Percentiles rank a stretch among this genome's conserved stretches.
Conservation (phyloP, 176 grass and related monocot genomes). For the Musa schizocarpa region DNA sequence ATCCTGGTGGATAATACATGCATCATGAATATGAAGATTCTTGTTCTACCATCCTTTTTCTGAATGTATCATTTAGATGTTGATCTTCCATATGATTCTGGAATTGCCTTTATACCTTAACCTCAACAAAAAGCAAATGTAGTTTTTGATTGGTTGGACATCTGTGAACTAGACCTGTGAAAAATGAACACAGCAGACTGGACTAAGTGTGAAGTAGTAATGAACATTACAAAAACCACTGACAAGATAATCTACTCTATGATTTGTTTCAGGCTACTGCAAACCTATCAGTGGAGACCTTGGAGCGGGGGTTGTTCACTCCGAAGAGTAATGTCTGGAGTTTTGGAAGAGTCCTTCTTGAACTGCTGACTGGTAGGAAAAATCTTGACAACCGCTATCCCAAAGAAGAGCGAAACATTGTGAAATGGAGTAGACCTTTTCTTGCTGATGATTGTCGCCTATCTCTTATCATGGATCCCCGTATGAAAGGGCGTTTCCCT, state of each 20-base stretch:
- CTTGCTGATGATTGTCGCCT: constrained; percentile 78
- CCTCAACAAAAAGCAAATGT: no score
- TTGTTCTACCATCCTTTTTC: no score
- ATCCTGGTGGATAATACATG: no score
- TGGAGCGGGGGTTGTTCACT: constrained; percentile 86
- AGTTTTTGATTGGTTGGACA: no score
- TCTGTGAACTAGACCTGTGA: no score
- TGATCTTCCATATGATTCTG: no score
- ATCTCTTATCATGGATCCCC: constrained; percentile 84
- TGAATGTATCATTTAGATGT: no score
- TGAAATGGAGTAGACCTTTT: constrained; percentile 83
- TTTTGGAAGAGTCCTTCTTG: constrained; percentile 80
- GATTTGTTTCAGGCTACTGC: constrained; percentile 37
- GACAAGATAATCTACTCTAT: not conserved
- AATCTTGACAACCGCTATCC: constrained; percentile 54
- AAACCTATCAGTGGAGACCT: constrained; percentile 76
- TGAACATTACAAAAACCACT: not conserved
- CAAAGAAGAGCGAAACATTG: constrained; percentile 80
- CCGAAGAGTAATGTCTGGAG: constrained; percentile 97
- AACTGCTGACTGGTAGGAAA: constrained; percentile 81
- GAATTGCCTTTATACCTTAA: no score
- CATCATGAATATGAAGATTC: no score
- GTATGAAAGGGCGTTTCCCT: constrained; percentile 84
- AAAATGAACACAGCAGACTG: no score
- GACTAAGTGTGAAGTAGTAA: not conserved